phyloP scores from a whole-genome alignment of 805 yeast genomes.

The Scheffersomyces lignosus region DNA sequence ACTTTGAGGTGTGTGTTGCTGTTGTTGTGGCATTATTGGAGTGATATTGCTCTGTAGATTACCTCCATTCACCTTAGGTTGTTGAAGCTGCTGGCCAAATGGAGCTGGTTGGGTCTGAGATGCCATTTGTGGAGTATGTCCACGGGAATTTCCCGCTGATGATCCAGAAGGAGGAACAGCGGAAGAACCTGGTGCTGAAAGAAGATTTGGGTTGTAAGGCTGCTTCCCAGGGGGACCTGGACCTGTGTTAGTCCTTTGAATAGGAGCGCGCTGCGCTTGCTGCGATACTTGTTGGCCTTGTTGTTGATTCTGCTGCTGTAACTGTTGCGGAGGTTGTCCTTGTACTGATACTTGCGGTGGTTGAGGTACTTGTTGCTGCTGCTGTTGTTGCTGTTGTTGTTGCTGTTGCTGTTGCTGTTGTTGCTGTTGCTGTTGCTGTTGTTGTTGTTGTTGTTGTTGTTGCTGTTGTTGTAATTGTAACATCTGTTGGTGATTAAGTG shows the following conservation, averaged over 20 bases:
- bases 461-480: too few relatives aligned
- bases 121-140: slow-evolving; percentile 32
- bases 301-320: slow-evolving; percentile 7
- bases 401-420: slow-evolving; percentile 1
- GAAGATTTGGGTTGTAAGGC: slow-evolving; percentile 9
- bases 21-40: slow-evolving; percentile 26
- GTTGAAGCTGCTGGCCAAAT: slow-evolving; percentile 12
- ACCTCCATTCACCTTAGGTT: slow-evolving; percentile 11
- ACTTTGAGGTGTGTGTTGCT: slow-evolving; percentile 21
- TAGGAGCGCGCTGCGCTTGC: slow-evolving; percentile 12
- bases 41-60: slow-evolving; percentile 17
- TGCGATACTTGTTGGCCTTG: slow-evolving; percentile 1
- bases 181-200: slow-evolving; percentile 22
- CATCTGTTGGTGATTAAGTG: slow-evolving; percentile 7
- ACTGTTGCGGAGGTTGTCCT: too few relatives aligned
- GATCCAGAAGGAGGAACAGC: slow-evolving; percentile 19
- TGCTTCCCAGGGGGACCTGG: slow-evolving; percentile 5
- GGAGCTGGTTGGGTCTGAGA: slow-evolving; percentile 20
- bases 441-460: background rate
- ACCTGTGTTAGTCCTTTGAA: slow-evolving; percentile 20
- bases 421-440: background rate
- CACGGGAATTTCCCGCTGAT: slow-evolving; percentile 21
- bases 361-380: slow-evolving; percentile 9
- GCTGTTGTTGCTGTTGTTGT: slow-evolving; percentile 12
- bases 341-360: slow-evolving; percentile 11